phyloP scores from a whole-genome alignment of 202 grass and related monocot genomes.

The Carex arenaria region DNA sequence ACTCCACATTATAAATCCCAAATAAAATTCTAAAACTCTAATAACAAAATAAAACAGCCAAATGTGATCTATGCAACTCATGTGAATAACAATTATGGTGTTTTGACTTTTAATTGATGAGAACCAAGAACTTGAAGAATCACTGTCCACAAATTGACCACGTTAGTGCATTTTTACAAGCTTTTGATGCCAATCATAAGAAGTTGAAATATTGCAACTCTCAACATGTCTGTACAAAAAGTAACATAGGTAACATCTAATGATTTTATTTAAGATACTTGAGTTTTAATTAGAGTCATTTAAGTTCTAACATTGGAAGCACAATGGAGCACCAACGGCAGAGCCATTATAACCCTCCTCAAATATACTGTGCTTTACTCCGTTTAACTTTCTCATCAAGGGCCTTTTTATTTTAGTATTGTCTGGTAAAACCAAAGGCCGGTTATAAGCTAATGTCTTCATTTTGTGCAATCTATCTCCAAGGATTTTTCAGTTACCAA shows the following conservation, averaged over 20 bases:
- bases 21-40: neutral
- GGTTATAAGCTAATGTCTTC: neutral
- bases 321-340: neutral
- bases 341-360: neutral
- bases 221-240: neutral
- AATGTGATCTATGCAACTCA: neutral
- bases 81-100: neutral
- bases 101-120: neutral
- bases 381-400: neutral
- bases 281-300: neutral
- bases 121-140: neutral
- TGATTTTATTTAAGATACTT: neutral
- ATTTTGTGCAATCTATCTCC: neutral
- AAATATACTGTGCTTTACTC: neutral
- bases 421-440: neutral
- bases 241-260: neutral
- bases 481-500: neutral
- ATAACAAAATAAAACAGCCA: neutral
- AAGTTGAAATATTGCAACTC: neutral
- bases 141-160: neutral
- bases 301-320: neutral
- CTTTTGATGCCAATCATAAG: neutral
- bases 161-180: neutral
- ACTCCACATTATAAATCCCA: neutral
- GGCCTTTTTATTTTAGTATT: constrained; percentile 13